Conservation (phyloP, 2,329 filamentous ascomycete species). For the Didymella keratinophila region DNA sequence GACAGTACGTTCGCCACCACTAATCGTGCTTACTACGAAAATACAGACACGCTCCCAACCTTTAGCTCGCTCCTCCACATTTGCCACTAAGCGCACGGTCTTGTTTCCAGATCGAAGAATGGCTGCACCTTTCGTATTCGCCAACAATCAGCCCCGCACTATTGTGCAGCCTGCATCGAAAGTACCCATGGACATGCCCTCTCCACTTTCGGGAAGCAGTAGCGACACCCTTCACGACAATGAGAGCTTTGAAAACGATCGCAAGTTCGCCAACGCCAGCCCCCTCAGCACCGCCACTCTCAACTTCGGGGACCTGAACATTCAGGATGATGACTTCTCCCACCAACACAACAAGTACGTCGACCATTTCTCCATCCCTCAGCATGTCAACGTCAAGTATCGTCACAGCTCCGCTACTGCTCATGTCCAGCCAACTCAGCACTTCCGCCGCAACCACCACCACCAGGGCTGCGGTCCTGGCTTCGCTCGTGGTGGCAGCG, state of each 20-base stretch:
- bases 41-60: background rate
- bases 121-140: background rate
- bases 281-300: slow-evolving; percentile 24
- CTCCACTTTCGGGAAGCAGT: slow-evolving; percentile 21
- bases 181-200: background rate
- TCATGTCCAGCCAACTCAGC: background rate
- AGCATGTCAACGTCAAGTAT: slow-evolving; percentile 13
- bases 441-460: background rate
- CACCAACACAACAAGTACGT: slow-evolving; percentile 1
- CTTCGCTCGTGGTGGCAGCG: background rate
- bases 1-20: background rate
- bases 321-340: slow-evolving; percentile 10
- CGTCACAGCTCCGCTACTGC: background rate
- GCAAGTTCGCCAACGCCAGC: slow-evolving; percentile 13
- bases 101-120: background rate
- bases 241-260: slow-evolving; percentile 10
- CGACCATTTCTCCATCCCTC: slow-evolving; percentile 17
- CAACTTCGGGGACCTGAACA: slow-evolving; percentile 21
- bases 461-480: background rate
- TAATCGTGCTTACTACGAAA: background rate
- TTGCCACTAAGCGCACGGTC: background rate
- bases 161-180: background rate
- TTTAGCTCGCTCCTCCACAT: background rate
- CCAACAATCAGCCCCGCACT: background rate
- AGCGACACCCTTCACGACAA: slow-evolving; percentile 25